Evolutionary conservation across 1,284 basidiomycete species (phyloP), one percentile per base, ranked within the genome.

Genomic region (Trichosporon sp.): DNA sequence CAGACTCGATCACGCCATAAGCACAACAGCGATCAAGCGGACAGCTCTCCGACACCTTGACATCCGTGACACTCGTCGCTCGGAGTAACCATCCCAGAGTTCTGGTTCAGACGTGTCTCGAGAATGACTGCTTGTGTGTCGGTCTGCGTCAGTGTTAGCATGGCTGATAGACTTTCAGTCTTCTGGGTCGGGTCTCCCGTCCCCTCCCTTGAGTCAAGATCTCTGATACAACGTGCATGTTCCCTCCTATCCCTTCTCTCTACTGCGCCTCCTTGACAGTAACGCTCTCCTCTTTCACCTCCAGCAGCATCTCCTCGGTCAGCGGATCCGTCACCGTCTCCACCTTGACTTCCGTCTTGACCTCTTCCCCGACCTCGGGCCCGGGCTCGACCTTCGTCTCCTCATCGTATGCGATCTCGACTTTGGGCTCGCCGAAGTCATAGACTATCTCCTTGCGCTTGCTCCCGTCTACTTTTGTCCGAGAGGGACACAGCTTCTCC

Each of bases 331-430:
- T 6, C 35, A 35, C 32, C 32, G 32, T 12, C 59, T 63, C 59
- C 2, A 14, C 8, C 38, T 63, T 37, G 2, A 63, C 38, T 12
- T 35, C 40, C 16, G 56, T 32, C 38, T 19, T 26, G 7, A 68
- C 32, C 40, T 35, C 68, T 61, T 61, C 68, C 2, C 11, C 59
- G 32, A 63, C 59, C 3, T 35, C 31, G 2, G 59, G 59, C 10
- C 67, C 56, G 11, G 56, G 43, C 65, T 48, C 46, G 14, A 26
- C 37, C 54, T 37, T 38, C 35, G 7, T 40, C 66, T 32, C 61
- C 59, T 91, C 81, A 90, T 92, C 3, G 90, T 86, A 14, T 84
- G 86, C 51, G 43, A 80, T 74, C 68, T 79, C 70, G 75, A 78
- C 16, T 73, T 66, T 59, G 79, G 83, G 40, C 75, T 74, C 67